phyloP scores from a whole-genome alignment of 2,329 filamentous ascomycete genomes.

The Aspergillus japonicus region DNA sequence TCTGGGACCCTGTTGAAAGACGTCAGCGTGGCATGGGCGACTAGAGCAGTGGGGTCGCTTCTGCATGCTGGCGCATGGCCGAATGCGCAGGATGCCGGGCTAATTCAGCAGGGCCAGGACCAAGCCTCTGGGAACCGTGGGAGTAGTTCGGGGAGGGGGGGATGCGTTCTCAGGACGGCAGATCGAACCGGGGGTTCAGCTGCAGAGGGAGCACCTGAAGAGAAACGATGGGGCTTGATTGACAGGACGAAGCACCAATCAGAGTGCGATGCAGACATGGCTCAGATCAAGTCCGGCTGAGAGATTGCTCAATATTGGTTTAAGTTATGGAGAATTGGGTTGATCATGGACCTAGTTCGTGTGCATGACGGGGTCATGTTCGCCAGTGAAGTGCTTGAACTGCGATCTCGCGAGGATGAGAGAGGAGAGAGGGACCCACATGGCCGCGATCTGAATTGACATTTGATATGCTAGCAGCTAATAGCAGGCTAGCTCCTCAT shows the following conservation, averaged over 20 bases:
- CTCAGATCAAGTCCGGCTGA: conserved; percentile 13
- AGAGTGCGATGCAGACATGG: neutral
- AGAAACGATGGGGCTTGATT: conserved; percentile 2
- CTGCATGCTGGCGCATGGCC: neutral
- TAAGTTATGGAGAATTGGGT: conserved; percentile 17
- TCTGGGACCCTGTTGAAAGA: conserved; percentile 11
- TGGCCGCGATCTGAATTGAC: conserved; percentile 15
- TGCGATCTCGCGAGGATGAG: conserved; percentile 8
- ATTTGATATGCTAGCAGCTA: conserved; percentile 7
- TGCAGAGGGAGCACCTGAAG: conserved; percentile 10
- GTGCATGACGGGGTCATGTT: conserved; percentile 19
- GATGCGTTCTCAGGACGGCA: conserved; percentile 8
- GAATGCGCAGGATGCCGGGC: neutral
- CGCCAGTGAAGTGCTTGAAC: conserved; percentile 10
- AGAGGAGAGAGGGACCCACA: conserved; percentile 21
- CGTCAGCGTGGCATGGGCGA: conserved; percentile 15
- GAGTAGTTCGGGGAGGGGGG: neutral
- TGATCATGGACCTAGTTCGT: conserved; percentile 20
- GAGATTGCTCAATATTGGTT: conserved; percentile 15
- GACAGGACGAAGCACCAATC: conserved; percentile 13
- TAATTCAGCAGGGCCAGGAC: neutral
- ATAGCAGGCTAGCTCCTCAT: neutral
- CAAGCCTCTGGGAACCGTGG: neutral
- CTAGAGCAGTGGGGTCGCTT: neutral
- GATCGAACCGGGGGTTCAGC: conserved; percentile 14